Conservation (phyloP, 1,284 basidiomycete species). For the Puccinia horiana region DNA sequence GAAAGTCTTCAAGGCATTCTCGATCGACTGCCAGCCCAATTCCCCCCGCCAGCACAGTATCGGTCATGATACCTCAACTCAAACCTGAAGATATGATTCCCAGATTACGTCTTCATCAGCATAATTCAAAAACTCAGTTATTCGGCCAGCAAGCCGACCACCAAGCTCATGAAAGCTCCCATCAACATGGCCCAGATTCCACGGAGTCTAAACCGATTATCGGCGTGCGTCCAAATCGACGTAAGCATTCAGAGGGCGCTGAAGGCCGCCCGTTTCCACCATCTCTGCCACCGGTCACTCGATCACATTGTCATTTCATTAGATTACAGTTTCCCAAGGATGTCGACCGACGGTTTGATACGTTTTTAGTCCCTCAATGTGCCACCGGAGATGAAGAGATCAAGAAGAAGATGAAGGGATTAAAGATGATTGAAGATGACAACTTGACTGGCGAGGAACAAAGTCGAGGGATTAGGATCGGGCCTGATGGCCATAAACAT, state of each 20-base stretch:
- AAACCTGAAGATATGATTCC: conserved; percentile 11
- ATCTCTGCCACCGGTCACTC: conserved; percentile 46
- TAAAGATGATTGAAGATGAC: conserved; percentile 30
- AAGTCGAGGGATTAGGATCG: conserved; percentile 42
- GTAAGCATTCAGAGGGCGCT: conserved; percentile 22
- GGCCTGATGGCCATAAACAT: conserved; percentile 37
- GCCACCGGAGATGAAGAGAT: conserved; percentile 45
- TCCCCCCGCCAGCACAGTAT: background rate
- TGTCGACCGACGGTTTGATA: conserved; percentile 30
- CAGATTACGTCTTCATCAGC: conserved; percentile 39
- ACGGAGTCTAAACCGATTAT: conserved; percentile 12
- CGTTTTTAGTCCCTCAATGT: conserved; percentile 49
- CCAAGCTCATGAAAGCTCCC: background rate
- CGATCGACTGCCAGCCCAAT: background rate
- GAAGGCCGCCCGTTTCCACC: conserved; percentile 22
- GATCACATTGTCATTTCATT: conserved; percentile 50
- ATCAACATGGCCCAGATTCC: background rate
- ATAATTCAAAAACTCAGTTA: conserved; percentile 34
- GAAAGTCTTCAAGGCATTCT: conserved; percentile 20
- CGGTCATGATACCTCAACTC: conserved; percentile 24
- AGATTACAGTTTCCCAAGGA: conserved; percentile 37
- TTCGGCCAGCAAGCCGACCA: background rate
- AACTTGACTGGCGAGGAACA: conserved; percentile 46
- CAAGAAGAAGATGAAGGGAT: conserved; percentile 36
- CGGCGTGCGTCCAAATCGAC: background rate